These are phyloP conservation scores for Aspergillus sp. DNA, from an alignment of 2,329 filamentous ascomycete genomes.

Conservation along the genomic window DNA sequence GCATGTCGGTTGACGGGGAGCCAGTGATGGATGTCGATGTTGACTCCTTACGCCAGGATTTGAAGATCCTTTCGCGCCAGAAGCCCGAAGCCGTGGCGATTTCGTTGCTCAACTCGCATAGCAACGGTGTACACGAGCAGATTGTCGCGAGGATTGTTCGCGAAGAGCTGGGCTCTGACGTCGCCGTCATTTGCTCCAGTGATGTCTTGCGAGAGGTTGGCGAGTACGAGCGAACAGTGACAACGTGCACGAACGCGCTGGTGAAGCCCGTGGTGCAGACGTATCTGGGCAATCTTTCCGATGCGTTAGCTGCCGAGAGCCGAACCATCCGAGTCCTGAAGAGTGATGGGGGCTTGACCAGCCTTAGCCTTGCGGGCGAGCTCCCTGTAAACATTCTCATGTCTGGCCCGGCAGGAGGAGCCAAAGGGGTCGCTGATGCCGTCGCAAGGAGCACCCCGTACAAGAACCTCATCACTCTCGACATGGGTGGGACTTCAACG, in stretches of 20 bases:
- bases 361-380: conserved; percentile 45
- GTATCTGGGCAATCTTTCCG: conserved; percentile 44
- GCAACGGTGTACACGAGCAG: conserved; percentile 44
- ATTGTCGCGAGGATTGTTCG: conserved; percentile 38
- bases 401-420: conserved; percentile 53
- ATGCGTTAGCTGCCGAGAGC: conserved; percentile 41
- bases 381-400: conserved; percentile 51
- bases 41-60: conserved; percentile 34
- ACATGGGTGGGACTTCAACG: conserved; percentile 53
- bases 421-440: conserved; percentile 48
- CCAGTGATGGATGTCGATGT: conserved; percentile 42
- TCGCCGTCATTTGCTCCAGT: conserved; percentile 47
- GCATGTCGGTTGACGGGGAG: conserved; percentile 45
- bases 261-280: conserved; percentile 49
- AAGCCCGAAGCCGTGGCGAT: conserved; percentile 48
- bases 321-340: conserved; percentile 50
- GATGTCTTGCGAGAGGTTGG: conserved; percentile 50
- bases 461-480: conserved; percentile 50
- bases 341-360: conserved; percentile 50
- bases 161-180: conserved; percentile 43
- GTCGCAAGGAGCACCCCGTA: conserved; percentile 47
- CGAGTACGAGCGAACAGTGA: conserved; percentile 52
- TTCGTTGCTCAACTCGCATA: conserved; percentile 49
- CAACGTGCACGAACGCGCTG: conserved; percentile 48
- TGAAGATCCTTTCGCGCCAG: conserved; percentile 41